These are phyloP conservation scores for Vanrija pseudolonga DNA, from an alignment of 1,284 basidiomycete genomes.

Conservation along the genomic window DNA sequence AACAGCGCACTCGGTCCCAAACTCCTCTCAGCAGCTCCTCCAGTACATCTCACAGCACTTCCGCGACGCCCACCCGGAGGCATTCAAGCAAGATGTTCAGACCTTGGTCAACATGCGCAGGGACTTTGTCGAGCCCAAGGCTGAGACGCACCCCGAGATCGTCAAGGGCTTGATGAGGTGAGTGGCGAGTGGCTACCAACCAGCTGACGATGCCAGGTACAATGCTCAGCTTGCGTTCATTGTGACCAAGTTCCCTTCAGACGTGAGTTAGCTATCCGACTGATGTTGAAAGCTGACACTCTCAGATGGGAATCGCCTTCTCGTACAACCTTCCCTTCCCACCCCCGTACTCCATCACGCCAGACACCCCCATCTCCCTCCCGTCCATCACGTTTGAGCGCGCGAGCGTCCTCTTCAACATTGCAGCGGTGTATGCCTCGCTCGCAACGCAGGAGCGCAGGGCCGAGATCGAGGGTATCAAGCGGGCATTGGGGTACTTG, in stretches of 20 bases:
- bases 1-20: constrained; percentile 59
- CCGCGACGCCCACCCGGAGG: constrained; percentile 77
- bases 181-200: constrained; percentile 49
- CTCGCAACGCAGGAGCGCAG: constrained; percentile 57
- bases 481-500: constrained; percentile 63
- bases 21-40: constrained; percentile 58
- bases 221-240: constrained; percentile 81
- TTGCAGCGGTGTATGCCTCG: constrained; percentile 70
- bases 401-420: constrained; percentile 72
- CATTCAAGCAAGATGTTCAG: constrained; percentile 75
- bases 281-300: neutral
- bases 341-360: constrained; percentile 47
- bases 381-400: constrained; percentile 76
- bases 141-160: constrained; percentile 55
- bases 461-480: constrained; percentile 67
- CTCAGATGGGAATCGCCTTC: constrained; percentile 71
- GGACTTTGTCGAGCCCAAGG: constrained; percentile 57
- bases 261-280: constrained; percentile 52
- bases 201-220: constrained; percentile 58
- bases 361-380: constrained; percentile 60
- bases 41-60: constrained; percentile 66
- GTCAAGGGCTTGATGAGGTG: constrained; percentile 47
- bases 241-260: constrained; percentile 64
- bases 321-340: constrained; percentile 70
- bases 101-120: constrained; percentile 67